These are phyloP conservation scores for Rossbeevera mucosa DNA, from an alignment of 768 basidiomycete genomes.

Conservation along the genomic window DNA sequence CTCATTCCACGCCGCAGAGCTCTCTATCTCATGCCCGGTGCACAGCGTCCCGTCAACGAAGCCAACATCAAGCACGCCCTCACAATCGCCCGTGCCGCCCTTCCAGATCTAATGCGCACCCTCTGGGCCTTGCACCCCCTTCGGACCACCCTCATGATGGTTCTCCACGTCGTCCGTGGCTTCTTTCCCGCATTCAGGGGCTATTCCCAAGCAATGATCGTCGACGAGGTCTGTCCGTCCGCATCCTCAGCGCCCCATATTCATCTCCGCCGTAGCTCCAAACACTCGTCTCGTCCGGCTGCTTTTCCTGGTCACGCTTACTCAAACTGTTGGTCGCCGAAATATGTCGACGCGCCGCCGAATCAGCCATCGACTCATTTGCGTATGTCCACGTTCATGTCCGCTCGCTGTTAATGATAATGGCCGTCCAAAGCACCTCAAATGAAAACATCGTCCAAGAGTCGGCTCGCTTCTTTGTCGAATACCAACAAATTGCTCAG, in stretches of 20 bases:
- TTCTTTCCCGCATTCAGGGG: conserved; percentile 78
- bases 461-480: conserved; percentile 69
- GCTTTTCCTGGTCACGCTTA: conserved; percentile 66
- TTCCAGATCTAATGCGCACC: conserved; percentile 48
- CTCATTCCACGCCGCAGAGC: conserved; percentile 44
- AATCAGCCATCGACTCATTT: conserved; percentile 63
- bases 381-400: conserved; percentile 51
- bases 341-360: conserved; percentile 56
- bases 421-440: conserved; percentile 41
- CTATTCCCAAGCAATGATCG: conserved; percentile 82
- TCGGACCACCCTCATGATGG: conserved; percentile 66
- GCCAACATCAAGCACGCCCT: conserved; percentile 55
- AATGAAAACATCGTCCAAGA: conserved; percentile 74
- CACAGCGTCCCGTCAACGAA: conserved; percentile 57
- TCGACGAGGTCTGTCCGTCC: conserved; percentile 63
- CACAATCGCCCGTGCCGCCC: conserved; percentile 49
- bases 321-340: conserved; percentile 57
- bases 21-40: conserved; percentile 55
- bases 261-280: conserved; percentile 49
- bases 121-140: conserved; percentile 59
- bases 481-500: conserved; percentile 74
- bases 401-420: conserved; percentile 9
- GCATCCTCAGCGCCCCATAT: conserved; percentile 8
- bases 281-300: conserved; percentile 60
- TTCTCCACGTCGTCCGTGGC: conserved; percentile 66